Percentiles rank a stretch among this genome's conserved stretches.
Evolutionary conservation across 148 eudicot species (phyloP).

Genomic region (Amaranthus hypochondriacus): DNA sequence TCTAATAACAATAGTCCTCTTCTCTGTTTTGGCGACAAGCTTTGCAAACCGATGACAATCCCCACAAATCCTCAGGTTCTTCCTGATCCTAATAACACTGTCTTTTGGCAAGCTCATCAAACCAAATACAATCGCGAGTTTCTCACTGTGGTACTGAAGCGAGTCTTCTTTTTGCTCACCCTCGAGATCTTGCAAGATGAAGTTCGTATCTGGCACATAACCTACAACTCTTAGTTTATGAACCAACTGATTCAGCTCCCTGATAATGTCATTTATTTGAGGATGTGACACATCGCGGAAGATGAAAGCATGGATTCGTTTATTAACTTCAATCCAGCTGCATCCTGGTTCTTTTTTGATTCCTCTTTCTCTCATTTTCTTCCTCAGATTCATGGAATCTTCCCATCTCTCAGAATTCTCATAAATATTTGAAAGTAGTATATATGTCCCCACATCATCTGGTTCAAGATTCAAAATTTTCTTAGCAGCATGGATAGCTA

Average conservation of each 20-base stretch:
- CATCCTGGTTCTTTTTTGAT: slow-evolving; percentile 45
- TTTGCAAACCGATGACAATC: slow-evolving; percentile 45
- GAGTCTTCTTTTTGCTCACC: slow-evolving; percentile 40
- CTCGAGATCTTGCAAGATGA: slow-evolving; percentile 39
- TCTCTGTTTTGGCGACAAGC: slow-evolving; percentile 29
- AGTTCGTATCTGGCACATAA: slow-evolving; percentile 39
- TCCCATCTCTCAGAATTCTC: slow-evolving; percentile 44
- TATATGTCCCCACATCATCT: slow-evolving; percentile 34
- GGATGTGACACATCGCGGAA: slow-evolving; percentile 38
- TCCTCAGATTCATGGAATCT: slow-evolving; percentile 36
- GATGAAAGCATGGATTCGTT: slow-evolving; percentile 31
- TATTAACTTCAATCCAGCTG: slow-evolving; percentile 46
- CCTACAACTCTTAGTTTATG: slow-evolving; percentile 33
- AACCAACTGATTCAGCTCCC: slow-evolving; percentile 27
- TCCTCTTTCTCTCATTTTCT: slow-evolving; percentile 30
- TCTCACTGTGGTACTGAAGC: slow-evolving; percentile 46
- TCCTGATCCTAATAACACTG: slow-evolving; percentile 28
- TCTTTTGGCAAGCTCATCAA: slow-evolving; percentile 29
- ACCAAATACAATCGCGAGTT: slow-evolving; percentile 38
- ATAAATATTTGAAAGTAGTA: slow-evolving; percentile 34
- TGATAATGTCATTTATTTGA: slow-evolving; percentile 22
- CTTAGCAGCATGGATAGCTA: slow-evolving; percentile 34
- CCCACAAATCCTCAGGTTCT: slow-evolving; percentile 43
- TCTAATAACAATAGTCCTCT: slow-evolving; percentile 33
- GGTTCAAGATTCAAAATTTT: slow-evolving; percentile 34